These are phyloP conservation scores for Pythium utonaiense DNA, from an alignment of 352 stramenopile genomes.

Conservation along the genomic window DNA sequence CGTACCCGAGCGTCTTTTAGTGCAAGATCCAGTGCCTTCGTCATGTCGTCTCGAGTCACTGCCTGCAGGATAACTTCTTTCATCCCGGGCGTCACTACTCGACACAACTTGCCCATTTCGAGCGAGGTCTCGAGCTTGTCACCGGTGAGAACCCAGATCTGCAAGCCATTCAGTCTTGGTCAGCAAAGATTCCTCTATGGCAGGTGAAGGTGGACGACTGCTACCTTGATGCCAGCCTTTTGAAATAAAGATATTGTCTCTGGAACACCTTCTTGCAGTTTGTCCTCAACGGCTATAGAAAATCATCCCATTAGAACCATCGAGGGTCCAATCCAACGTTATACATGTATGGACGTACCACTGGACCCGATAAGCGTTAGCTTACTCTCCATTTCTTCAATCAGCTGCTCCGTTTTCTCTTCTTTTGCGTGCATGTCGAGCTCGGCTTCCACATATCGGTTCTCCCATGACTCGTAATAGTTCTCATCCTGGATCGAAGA, in stretches of 20 bases:
- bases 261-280: slow-evolving; percentile 95
- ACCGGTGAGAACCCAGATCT: slow-evolving; percentile 93
- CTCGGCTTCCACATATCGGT: slow-evolving; percentile 63
- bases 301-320: not conserved
- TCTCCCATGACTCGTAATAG: slow-evolving; percentile 71
- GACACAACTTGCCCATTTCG: slow-evolving; percentile 95
- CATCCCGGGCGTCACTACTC: slow-evolving; percentile 81
- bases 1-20: slow-evolving; percentile 41
- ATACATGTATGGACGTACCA: slow-evolving; percentile 27
- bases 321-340: no score
- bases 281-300: slow-evolving; percentile 94
- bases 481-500: slow-evolving; percentile 37
- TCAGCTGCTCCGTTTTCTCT: slow-evolving; percentile 43
- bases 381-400: slow-evolving; percentile 81
- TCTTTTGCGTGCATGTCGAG: slow-evolving; percentile 70
- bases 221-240: slow-evolving; percentile 95
- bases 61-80: slow-evolving; percentile 66
- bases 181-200: not conserved
- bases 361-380: slow-evolving; percentile 86
- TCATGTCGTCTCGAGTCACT: slow-evolving; percentile 43
- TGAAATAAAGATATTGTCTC: slow-evolving; percentile 88
- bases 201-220: not conserved
- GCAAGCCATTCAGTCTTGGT: not conserved
- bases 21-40: slow-evolving; percentile 43
- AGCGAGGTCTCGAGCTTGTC: slow-evolving; percentile 99